Conservation (phyloP, 768 basidiomycete species). For the Termitomyces sp. region DNA sequence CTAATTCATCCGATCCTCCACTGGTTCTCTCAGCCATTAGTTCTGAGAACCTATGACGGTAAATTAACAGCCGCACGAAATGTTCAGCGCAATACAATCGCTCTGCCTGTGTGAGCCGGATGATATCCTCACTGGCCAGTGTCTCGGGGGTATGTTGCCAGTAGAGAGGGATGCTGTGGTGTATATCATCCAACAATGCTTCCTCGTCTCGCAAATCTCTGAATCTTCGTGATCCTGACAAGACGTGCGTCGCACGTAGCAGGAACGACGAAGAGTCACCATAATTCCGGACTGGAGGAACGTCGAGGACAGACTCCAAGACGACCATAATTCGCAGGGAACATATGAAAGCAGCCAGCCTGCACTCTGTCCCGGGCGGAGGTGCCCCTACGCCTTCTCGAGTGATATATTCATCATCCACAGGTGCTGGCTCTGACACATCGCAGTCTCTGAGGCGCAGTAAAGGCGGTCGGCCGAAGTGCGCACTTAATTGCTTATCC, state of each 20-base stretch:
- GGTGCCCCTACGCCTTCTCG: conserved; percentile 63
- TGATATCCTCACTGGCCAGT: conserved; percentile 77
- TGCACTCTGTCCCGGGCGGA: conserved; percentile 65
- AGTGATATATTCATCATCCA: conserved; percentile 89
- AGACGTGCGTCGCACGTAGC: conserved; percentile 59
- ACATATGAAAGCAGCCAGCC: conserved; percentile 78
- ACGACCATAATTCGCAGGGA: conserved; percentile 80
- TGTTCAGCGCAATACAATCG: conserved; percentile 85
- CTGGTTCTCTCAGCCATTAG: conserved; percentile 64
- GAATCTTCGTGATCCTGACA: conserved; percentile 56
- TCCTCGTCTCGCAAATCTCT: conserved; percentile 79
- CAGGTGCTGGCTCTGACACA: conserved; percentile 77
- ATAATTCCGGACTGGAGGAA: conserved; percentile 60
- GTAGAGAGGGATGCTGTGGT: conserved; percentile 60
- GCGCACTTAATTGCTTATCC: conserved; percentile 90
- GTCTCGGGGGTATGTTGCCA: conserved; percentile 84
- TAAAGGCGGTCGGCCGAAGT: conserved; percentile 87
- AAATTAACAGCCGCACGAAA: conserved; percentile 81
- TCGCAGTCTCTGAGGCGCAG: conserved; percentile 87
- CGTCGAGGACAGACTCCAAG: conserved; percentile 83
- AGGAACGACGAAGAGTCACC: conserved; percentile 77
- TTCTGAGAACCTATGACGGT: conserved; percentile 82
- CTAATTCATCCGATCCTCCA: conserved; percentile 46
- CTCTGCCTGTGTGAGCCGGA: conserved; percentile 85
- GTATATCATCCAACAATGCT: conserved; percentile 74